Conservation (phyloP, 345 rosid species). For the Corymbia maculata region DNA sequence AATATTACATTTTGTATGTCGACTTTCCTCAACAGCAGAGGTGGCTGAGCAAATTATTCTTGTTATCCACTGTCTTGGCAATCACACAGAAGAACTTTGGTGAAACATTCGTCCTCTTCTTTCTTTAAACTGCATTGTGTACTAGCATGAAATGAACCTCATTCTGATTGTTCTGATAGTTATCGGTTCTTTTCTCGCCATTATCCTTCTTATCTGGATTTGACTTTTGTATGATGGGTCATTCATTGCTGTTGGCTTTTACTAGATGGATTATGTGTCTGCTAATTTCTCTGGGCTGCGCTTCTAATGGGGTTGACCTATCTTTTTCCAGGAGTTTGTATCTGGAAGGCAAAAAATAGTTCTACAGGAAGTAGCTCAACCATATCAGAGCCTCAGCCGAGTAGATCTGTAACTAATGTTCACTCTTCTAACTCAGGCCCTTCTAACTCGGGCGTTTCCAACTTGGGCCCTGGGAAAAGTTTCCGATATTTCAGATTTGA, state of each 20-base stretch:
- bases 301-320: background rate
- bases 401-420: conserved; percentile 22
- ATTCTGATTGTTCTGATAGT: background rate
- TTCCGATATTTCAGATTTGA: conserved; percentile 65
- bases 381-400: conserved; percentile 35
- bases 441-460: conserved; percentile 40
- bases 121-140: background rate
- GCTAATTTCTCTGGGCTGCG: background rate
- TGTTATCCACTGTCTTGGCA: background rate
- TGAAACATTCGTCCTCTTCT: background rate
- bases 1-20: background rate
- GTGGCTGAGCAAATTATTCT: background rate
- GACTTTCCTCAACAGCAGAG: background rate
- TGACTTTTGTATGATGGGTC: background rate
- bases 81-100: background rate
- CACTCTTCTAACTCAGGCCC: conserved; percentile 35
- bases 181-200: background rate
- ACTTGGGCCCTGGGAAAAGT: conserved; percentile 48
- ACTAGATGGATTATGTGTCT: background rate
- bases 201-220: background rate
- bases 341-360: conserved; percentile 78
- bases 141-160: background rate
- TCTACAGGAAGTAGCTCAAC: conserved; percentile 32
- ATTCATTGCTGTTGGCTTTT: background rate
- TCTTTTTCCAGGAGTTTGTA: conserved; percentile 34